Evolutionary conservation across 129 eudicot genomes (phyloP).

Genomic region (Helianthus annuus): HanXRQr2.0-SUNRISE NC_035441.2:172380503-172381002

Average conservation of each 20-base stretch:
- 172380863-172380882: slow-evolving; percentile 48
- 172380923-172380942: slow-evolving; percentile 33
- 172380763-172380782: neutral
- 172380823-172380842: too few species aligned
- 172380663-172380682: neutral
- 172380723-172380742: neutral
- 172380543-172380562: neutral
- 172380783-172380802: slow-evolving; percentile 34
- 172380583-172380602: neutral
- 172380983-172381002: too few species aligned
- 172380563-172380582: neutral
- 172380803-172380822: slow-evolving; percentile 15
- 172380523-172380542: slow-evolving; percentile 4
- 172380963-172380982: too few species aligned
- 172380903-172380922: slow-evolving; percentile 24
- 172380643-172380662: neutral
- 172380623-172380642: neutral
- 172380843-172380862: slow-evolving; percentile 34
- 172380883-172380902: slow-evolving; percentile 54
- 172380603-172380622: neutral
- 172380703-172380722: neutral
- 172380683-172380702: slow-evolving; percentile 12
- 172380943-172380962: too few species aligned
- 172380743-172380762: neutral
- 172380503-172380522: neutral